Evolutionary conservation across 108 stramenopile species (phyloP).

Genomic region (Pseudonitzschia pungens): DNA sequence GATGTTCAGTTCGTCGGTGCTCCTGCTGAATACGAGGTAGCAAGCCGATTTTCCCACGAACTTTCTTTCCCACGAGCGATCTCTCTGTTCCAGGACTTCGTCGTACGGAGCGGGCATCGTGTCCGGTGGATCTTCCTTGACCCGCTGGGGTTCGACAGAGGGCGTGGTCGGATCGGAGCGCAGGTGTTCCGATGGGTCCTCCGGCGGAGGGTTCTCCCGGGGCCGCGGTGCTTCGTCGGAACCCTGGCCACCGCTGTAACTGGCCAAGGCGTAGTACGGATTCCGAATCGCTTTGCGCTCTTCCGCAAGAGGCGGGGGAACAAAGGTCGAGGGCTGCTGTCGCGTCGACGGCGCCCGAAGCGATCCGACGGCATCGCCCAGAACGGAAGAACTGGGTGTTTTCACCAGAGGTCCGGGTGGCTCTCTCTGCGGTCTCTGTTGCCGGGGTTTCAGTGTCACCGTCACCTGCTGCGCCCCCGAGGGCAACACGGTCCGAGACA

Average conservation of each 20-base stretch:
- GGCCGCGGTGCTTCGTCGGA: background rate
- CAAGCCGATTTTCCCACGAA: conserved; percentile 31
- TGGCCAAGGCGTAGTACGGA: conserved; percentile 11
- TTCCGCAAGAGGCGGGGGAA: background rate
- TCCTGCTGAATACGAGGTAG: conserved; percentile 39
- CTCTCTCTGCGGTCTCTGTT: background rate
- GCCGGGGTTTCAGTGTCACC: conserved; percentile 11
- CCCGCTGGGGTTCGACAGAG: background rate
- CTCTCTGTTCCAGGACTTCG: background rate
- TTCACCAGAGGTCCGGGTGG: background rate
- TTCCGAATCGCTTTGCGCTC: background rate
- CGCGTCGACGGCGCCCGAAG: background rate
- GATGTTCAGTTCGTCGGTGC: conserved; percentile 32
- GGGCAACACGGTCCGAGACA: background rate
- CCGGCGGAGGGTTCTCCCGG: background rate
- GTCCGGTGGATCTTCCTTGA: background rate
- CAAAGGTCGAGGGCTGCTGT: background rate
- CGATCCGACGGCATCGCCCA: background rate
- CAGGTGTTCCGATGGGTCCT: background rate
- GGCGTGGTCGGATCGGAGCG: background rate
- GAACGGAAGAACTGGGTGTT: background rate
- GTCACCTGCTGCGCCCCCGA: background rate
- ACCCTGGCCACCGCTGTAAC: conserved; percentile 11
- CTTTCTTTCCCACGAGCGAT: background rate
- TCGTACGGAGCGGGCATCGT: background rate